Evolutionary conservation across 177 flowering plant genomes (phyloP).

Genomic region (Telopea speciosissima): DNA sequence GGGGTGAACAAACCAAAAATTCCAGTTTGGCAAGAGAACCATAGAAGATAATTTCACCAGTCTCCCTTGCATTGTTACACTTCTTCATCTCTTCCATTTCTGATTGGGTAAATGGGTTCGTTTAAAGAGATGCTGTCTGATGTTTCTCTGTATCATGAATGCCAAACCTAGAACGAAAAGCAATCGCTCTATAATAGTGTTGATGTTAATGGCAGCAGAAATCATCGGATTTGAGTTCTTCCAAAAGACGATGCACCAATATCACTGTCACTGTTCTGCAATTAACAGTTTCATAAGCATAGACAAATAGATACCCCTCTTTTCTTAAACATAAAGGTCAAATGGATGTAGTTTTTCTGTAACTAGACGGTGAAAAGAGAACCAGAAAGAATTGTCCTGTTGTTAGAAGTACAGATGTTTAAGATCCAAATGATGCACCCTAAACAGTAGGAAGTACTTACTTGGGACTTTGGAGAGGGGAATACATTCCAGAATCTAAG

Average conservation of each 20-base stretch:
- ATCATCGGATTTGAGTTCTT: constrained; percentile 71
- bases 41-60: not conserved
- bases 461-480: constrained; percentile 96
- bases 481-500: constrained; percentile 98
- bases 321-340: not conserved
- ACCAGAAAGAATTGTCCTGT: not conserved
- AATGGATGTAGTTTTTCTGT: not conserved
- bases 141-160: not conserved
- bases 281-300: constrained; percentile 5
- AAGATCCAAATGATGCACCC: not conserved
- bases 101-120: not conserved
- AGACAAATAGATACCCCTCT: too few relatives aligned
- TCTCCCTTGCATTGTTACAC: not conserved
- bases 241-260: constrained; percentile 76
- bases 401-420: too few relatives aligned
- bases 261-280: constrained; percentile 72
- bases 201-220: not conserved
- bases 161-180: not conserved
- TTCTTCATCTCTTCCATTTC: not conserved
- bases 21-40: not conserved
- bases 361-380: not conserved
- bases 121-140: not conserved
- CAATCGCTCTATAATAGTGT: not conserved
- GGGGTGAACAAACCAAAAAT: not conserved
- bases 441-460: constrained; percentile 8